Conservation (phyloP, 192 early-diverging fungal species). For the Backusella psychrophila region DNA sequence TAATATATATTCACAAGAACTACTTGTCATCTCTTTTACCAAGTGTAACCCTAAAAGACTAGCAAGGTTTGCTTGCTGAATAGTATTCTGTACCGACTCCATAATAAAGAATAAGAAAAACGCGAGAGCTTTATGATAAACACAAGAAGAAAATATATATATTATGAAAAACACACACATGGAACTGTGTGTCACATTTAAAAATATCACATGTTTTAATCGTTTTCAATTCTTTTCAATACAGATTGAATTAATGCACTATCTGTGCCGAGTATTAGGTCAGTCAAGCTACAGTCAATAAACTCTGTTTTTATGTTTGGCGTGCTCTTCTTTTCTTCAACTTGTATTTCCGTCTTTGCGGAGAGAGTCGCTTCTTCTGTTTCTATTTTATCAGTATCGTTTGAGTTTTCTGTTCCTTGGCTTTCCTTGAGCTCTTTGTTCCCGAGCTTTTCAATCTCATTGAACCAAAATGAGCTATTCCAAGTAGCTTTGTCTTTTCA, state of each 20-base stretch:
- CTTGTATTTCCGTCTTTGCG: neutral
- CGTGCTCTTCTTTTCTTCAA: neutral
- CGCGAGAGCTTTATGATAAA: neutral
- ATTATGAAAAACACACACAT: neutral
- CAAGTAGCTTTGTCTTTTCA: neutral
- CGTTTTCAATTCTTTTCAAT: neutral
- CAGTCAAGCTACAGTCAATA: neutral
- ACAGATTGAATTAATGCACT: conserved; percentile 1
- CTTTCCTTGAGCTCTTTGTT: neutral
- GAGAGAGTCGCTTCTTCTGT: neutral
- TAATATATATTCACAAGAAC: neutral
- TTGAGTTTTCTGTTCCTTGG: neutral
- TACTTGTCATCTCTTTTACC: conserved; percentile 7
- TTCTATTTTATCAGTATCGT: neutral
- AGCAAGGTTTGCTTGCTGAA: conserved; percentile 32
- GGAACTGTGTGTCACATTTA: neutral
- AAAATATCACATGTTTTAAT: neutral
- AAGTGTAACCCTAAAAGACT: conserved; percentile 31
- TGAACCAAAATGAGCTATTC: neutral
- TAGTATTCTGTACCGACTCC: conserved; percentile 24
- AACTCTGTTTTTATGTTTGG: neutral
- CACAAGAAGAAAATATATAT: neutral
- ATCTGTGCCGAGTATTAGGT: neutral
- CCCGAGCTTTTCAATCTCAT: neutral
- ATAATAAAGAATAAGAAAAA: conserved; percentile 13